These are phyloP conservation scores for Penicillium paxilli DNA, from an alignment of 495 filamentous ascomycete species.

Conservation along the genomic window DNA sequence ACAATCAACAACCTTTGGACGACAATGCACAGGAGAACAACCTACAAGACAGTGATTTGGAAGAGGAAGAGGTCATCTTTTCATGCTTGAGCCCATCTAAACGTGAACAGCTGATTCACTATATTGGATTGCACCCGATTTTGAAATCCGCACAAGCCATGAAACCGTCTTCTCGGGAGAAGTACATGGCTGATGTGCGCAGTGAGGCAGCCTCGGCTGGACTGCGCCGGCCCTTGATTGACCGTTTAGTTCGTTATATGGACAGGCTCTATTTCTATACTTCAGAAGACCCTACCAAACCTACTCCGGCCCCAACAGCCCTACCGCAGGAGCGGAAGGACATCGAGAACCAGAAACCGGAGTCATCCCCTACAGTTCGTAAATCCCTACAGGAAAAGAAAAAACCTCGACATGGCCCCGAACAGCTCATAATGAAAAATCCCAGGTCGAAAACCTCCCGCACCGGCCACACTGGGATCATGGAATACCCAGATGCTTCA, in stretches of 20 bases:
- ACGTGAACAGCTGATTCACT: slow-evolving; percentile 15
- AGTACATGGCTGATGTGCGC: slow-evolving; percentile 22
- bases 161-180: slow-evolving; percentile 12
- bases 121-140: slow-evolving; percentile 23
- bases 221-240: slow-evolving; percentile 5
- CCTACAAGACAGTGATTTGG: background rate
- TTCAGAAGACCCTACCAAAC: background rate
- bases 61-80: background rate
- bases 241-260: slow-evolving; percentile 20
- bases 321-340: no score
- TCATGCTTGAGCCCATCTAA: background rate
- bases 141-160: slow-evolving; percentile 20
- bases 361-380: no score
- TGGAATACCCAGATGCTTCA: no score
- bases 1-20: background rate
- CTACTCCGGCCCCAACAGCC: no score
- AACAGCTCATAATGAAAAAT: background rate
- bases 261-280: slow-evolving; percentile 16
- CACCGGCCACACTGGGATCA: no score
- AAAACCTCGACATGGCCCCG: background rate
- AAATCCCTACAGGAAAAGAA: background rate
- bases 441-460: background rate
- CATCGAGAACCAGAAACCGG: no score
- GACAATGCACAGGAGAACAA: background rate
- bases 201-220: slow-evolving; percentile 8